Percentiles rank a stretch among this genome's conserved stretches.
phyloP scores from a whole-genome alignment of 371 early-diverging fungal genomes.

The Mucor indicus region DNA sequence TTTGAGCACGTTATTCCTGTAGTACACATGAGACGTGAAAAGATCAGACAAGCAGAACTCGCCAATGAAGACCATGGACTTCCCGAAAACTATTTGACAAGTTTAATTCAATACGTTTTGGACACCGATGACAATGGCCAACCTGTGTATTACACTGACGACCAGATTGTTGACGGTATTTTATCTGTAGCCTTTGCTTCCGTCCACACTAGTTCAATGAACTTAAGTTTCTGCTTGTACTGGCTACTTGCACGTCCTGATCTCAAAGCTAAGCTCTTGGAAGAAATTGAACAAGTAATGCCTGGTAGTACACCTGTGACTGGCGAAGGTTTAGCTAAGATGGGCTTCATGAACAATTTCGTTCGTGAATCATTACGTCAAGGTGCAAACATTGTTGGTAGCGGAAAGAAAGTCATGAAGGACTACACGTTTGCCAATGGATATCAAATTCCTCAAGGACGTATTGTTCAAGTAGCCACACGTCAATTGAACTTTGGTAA shows the following conservation, averaged over 20 bases:
- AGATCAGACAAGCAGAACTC: conserved; percentile 2
- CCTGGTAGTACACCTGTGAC: conserved; percentile 22
- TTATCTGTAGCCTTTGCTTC: conserved; percentile 42
- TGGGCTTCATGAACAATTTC: conserved; percentile 31
- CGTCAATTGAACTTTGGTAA: conserved; percentile 31
- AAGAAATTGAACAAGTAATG: conserved; percentile 26
- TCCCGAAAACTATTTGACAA: conserved; percentile 21
- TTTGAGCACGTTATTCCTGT: conserved; percentile 18
- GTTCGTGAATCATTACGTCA: conserved; percentile 34
- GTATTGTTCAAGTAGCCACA: conserved; percentile 15
- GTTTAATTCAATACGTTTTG: conserved; percentile 22
- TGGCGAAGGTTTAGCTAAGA: conserved; percentile 18
- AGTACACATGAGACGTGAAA: conserved; percentile 15
- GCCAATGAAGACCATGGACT: conserved; percentile 3
- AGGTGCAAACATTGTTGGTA: conserved; percentile 29
- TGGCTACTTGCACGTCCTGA: conserved; percentile 40
- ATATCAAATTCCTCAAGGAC: conserved; percentile 34
- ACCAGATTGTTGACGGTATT: conserved; percentile 19
- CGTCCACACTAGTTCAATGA: conserved; percentile 33
- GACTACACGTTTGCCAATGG: conserved; percentile 37
- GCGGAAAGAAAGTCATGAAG: conserved; percentile 22
- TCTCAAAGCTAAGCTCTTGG: conserved; percentile 8
- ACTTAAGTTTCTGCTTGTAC: conserved; percentile 21
- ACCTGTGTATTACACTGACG: neutral
- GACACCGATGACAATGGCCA: conserved; percentile 17